These are phyloP conservation scores for Gracilaria gracilis DNA, from an alignment of 23 red algal genomes.

Conservation along the genomic window DNA sequence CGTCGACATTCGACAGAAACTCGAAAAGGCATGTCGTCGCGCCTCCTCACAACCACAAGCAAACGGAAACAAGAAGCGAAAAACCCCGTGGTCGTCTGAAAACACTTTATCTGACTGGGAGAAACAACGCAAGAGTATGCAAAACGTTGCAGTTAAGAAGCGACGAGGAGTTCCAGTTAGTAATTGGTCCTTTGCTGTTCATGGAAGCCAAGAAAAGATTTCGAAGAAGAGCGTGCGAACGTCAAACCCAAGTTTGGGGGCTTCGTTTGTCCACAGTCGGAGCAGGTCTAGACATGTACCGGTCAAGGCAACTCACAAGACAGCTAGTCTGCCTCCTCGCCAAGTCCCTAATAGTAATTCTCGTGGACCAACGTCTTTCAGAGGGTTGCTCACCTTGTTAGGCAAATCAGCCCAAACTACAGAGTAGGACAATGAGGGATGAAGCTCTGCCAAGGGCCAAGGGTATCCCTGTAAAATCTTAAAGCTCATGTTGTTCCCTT, in stretches of 20 bases:
- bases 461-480: neutral
- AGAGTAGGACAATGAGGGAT: neutral
- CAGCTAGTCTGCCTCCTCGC: neutral
- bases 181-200: constrained; percentile 48
- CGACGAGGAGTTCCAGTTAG: constrained; percentile 27
- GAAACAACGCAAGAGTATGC: constrained; percentile 10
- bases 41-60: neutral
- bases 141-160: constrained; percentile 5
- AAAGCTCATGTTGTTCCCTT: constrained; percentile 18
- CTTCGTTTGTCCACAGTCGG: constrained; percentile 6
- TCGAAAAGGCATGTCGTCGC: constrained; percentile 62
- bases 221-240: constrained; percentile 19
- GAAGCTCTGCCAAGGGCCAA: neutral
- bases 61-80: constrained; percentile 29
- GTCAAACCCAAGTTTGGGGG: constrained; percentile 19
- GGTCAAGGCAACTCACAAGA: neutral
- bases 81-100: constrained; percentile 23
- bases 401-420: constrained; percentile 45
- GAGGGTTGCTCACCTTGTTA: constrained; percentile 49
- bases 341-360: neutral
- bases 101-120: constrained; percentile 28
- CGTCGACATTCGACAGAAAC: constrained; percentile 36
- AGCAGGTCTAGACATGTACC: constrained; percentile 24
- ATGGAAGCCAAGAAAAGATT: constrained; percentile 37
- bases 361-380: constrained; percentile 50